Conservation (phyloP, 495 filamentous ascomycete species). For the Cladorrhinum samala region DNA sequence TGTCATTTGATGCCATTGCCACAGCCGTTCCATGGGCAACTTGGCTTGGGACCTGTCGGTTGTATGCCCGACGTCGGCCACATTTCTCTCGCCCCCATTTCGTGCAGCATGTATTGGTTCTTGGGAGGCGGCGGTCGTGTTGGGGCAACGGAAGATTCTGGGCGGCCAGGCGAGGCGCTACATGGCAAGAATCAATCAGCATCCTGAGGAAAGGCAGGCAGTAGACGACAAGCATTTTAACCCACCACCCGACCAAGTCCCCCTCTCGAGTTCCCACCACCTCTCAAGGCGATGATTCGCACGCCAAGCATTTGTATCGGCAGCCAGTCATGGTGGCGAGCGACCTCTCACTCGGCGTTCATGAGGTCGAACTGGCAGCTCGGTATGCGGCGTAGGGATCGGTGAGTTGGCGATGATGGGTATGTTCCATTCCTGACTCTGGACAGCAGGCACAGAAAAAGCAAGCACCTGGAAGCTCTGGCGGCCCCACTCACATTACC, state of each 20-base stretch:
- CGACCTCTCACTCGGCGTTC: background rate
- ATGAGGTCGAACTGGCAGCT: background rate
- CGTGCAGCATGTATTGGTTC: background rate
- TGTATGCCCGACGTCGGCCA: background rate
- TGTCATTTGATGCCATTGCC: constrained; percentile 10
- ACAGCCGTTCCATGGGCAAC: background rate
- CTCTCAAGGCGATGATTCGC: constrained; percentile 19
- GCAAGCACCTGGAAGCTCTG: too few species aligned
- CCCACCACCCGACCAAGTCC: background rate
- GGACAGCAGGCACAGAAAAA: too few species aligned
- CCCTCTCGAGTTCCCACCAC: constrained; percentile 9
- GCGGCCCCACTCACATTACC: too few species aligned
- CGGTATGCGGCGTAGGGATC: background rate
- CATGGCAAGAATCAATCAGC: too few species aligned
- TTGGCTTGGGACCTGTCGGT: background rate
- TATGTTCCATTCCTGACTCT: too few species aligned
- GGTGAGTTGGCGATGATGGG: too few species aligned
- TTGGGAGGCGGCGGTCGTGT: background rate
- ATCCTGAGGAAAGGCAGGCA: too few species aligned
- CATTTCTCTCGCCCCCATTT: background rate
- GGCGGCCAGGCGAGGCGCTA: background rate
- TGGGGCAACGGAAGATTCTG: background rate
- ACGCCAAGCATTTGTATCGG: constrained; percentile 23
- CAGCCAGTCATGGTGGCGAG: constrained; percentile 21
- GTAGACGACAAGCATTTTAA: too few species aligned